phyloP scores from a whole-genome alignment of 1,284 basidiomycete genomes.

The Tylopilus orsonianus region DNA sequence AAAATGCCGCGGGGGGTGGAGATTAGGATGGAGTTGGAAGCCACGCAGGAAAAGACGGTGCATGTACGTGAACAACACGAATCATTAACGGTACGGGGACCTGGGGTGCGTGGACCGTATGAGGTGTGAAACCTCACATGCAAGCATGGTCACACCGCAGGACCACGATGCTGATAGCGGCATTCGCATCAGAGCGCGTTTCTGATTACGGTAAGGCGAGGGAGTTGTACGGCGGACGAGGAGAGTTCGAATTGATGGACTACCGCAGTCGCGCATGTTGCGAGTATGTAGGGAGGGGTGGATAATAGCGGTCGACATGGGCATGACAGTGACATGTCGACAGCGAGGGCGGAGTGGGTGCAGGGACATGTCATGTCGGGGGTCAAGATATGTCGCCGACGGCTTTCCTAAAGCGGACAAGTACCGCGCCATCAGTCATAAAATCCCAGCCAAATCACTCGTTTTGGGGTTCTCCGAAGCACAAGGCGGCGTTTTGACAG shows the following conservation, averaged over 20 bases:
- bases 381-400: conserved; percentile 29
- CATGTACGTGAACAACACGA: conserved; percentile 38
- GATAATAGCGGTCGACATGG: conserved; percentile 21
- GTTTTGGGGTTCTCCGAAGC: conserved; percentile 30
- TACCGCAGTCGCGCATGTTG: conserved; percentile 25
- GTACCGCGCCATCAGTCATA: conserved; percentile 30
- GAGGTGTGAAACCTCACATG: conserved; percentile 39
- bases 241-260: conserved; percentile 21
- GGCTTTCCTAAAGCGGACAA: conserved; percentile 23
- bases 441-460: conserved; percentile 24
- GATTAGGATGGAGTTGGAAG: conserved; percentile 34
- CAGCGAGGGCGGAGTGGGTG: conserved; percentile 21
- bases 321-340: conserved; percentile 33
- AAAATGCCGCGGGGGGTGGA: conserved; percentile 34
- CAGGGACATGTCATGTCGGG: conserved; percentile 27
- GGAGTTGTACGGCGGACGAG: conserved; percentile 31
- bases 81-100: conserved; percentile 35
- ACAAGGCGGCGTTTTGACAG: conserved; percentile 21
- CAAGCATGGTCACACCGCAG: conserved; percentile 30
- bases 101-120: conserved; percentile 32
- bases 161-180: conserved; percentile 29
- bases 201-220: conserved; percentile 34
- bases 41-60: conserved; percentile 32
- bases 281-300: conserved; percentile 13
- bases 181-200: conserved; percentile 37